phyloP scores from a whole-genome alignment of 805 yeast species.

The Yueomyces sp. region DNA sequence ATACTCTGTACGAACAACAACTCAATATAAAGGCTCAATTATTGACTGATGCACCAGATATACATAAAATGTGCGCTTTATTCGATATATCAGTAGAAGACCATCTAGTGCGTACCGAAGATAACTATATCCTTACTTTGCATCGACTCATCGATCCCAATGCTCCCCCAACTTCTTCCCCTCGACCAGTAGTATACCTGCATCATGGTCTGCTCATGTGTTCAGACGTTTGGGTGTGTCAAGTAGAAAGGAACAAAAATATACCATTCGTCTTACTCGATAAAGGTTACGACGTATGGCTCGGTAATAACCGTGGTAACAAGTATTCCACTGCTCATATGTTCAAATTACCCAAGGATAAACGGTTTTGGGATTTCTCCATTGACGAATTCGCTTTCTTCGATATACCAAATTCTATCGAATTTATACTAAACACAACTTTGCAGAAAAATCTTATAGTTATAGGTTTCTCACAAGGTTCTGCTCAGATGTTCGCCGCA shows the following conservation, averaged over 20 bases:
- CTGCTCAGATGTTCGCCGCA: conserved; percentile 86
- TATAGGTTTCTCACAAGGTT: conserved; percentile 87
- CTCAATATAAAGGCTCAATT: conserved; percentile 13
- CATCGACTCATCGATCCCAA: conserved; percentile 42
- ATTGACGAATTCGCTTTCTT: conserved; percentile 84
- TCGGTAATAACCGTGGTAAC: conserved; percentile 88
- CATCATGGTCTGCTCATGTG: conserved; percentile 91
- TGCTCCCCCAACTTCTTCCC: conserved; percentile 9
- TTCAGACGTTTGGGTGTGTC: conserved; percentile 68
- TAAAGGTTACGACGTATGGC: conserved; percentile 85
- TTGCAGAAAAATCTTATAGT: conserved; percentile 38
- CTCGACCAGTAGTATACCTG: conserved; percentile 51
- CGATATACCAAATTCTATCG: conserved; percentile 77
- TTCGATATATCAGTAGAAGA: conserved; percentile 65
- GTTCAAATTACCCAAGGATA: conserved; percentile 26
- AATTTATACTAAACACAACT: conserved; percentile 50
- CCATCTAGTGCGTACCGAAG: conserved; percentile 64
- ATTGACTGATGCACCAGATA: conserved; percentile 29
- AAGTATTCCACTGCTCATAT: conserved; percentile 79
- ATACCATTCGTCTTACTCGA: conserved; percentile 70
- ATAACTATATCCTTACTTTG: conserved; percentile 60
- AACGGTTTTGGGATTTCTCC: conserved; percentile 74
- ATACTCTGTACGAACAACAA: conserved; percentile 38
- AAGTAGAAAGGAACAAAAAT: conserved; percentile 32
- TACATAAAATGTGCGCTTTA: conserved; percentile 51